These are phyloP conservation scores for Quercus lobata DNA, from an alignment of 331 rosid species.

Conservation along the genomic window DNA sequence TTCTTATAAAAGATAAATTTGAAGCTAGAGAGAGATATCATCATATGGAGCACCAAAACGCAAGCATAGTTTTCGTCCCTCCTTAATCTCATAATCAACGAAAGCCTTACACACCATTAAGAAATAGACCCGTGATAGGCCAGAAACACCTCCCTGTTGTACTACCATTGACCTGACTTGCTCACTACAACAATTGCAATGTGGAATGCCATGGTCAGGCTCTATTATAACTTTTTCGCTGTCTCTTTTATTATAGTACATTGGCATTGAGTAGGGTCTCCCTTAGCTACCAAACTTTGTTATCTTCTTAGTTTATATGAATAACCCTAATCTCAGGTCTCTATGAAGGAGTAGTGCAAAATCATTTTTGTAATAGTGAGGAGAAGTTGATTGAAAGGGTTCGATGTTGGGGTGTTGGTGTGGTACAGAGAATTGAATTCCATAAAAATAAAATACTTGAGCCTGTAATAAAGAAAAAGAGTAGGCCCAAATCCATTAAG, in stretches of 20 bases:
- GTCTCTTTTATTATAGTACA: conserved; percentile 8
- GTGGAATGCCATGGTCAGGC: conserved; percentile 42
- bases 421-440: conserved; percentile 6
- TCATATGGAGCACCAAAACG: conserved; percentile 70
- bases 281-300: conserved; percentile 14
- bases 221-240: conserved; percentile 61
- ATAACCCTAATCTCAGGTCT: neutral
- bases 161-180: conserved; percentile 23
- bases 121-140: conserved; percentile 80
- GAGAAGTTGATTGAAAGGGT: conserved; percentile 34
- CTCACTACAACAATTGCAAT: conserved; percentile 82
- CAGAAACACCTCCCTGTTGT: conserved; percentile 45
- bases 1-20: neutral
- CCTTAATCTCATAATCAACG: conserved; percentile 52
- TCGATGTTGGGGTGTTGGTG: conserved; percentile 42
- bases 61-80: conserved; percentile 73
- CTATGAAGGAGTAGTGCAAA: conserved; percentile 8
- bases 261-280: neutral
- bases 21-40: conserved; percentile 14
- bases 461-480: no score
- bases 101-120: conserved; percentile 69
- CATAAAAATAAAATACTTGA: no score
- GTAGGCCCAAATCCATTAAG: no score
- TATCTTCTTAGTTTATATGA: no score
- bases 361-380: conserved; percentile 17